These are phyloP conservation scores for Gonapodya prolifera DNA, from an alignment of 192 early-diverging fungal genomes.

Conservation along the genomic window DNA sequence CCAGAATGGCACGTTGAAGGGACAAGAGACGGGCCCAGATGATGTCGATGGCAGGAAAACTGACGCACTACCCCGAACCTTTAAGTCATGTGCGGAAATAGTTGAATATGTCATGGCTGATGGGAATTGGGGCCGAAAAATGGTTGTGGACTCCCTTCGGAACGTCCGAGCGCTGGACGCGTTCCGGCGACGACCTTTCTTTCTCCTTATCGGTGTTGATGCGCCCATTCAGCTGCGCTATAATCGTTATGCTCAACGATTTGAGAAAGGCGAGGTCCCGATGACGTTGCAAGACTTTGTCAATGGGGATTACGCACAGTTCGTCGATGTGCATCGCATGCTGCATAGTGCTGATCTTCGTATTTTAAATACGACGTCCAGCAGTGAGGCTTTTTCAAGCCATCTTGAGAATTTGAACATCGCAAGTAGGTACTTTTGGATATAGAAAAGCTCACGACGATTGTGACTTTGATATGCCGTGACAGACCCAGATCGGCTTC, in stretches of 20 bases:
- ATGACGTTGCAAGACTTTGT: slow-evolving; percentile 48
- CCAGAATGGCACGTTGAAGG: too few relatives aligned
- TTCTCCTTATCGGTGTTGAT: slow-evolving; percentile 73
- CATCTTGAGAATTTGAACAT: slow-evolving; percentile 19
- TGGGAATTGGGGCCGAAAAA: slow-evolving; percentile 57
- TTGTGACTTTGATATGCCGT: slow-evolving; percentile 28
- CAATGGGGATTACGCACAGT: slow-evolving; percentile 29
- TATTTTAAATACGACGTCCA: slow-evolving; percentile 43
- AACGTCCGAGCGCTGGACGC: neutral
- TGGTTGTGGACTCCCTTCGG: slow-evolving; percentile 28
- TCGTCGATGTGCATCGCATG: slow-evolving; percentile 9
- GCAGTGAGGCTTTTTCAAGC: slow-evolving; percentile 20
- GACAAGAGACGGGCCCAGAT: too few relatives aligned
- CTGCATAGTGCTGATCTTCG: slow-evolving; percentile 41
- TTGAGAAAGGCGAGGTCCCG: neutral
- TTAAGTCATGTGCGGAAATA: neutral
- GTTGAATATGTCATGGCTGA: slow-evolving; percentile 45
- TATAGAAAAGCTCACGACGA: neutral
- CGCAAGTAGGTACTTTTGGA: neutral
- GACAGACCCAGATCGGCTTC: slow-evolving; percentile 54
- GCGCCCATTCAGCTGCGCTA: slow-evolving; percentile 63
- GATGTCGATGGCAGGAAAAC: too few relatives aligned
- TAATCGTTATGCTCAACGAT: slow-evolving; percentile 27
- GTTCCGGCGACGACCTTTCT: slow-evolving; percentile 38
- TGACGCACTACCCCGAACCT: too few relatives aligned